These are phyloP conservation scores for Pyrenopolyporus hunteri DNA, from an alignment of 495 filamentous ascomycete genomes.

Conservation along the genomic window DNA sequence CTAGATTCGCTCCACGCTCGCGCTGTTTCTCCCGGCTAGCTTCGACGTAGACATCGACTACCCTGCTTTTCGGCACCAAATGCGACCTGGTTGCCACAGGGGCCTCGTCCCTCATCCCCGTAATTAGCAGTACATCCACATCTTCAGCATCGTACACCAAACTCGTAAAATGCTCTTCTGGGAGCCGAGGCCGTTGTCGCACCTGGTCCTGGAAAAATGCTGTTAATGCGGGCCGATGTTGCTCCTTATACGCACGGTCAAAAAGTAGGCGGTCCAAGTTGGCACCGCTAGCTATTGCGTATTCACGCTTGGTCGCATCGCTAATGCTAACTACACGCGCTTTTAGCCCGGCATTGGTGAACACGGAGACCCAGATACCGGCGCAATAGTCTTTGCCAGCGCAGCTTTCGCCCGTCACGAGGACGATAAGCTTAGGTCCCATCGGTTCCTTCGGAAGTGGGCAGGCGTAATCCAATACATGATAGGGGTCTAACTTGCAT, in stretches of 20 bases:
- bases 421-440: constrained; percentile 60
- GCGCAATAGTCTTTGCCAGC: constrained; percentile 69
- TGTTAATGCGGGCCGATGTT: constrained; percentile 62
- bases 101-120: constrained; percentile 69
- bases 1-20: constrained; percentile 46
- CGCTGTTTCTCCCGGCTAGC: constrained; percentile 53
- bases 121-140: constrained; percentile 66
- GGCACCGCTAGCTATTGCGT: constrained; percentile 59
- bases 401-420: constrained; percentile 65
- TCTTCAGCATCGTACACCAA: constrained; percentile 52
- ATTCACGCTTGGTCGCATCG: constrained; percentile 64
- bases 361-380: constrained; percentile 55
- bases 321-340: constrained; percentile 64
- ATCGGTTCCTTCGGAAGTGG: constrained; percentile 52
- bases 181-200: constrained; percentile 53
- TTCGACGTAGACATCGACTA: constrained; percentile 61
- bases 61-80: constrained; percentile 60
- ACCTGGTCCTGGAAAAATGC: constrained; percentile 60
- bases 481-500: constrained; percentile 54
- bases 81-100: constrained; percentile 61
- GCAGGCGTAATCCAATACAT: constrained; percentile 62
- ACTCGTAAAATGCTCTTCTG: constrained; percentile 62
- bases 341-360: constrained; percentile 46
- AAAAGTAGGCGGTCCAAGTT: constrained; percentile 55
- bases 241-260: constrained; percentile 67